Conservation (phyloP, 495 filamentous ascomycete species). For the Hypoxylon cercidicola region DNA sequence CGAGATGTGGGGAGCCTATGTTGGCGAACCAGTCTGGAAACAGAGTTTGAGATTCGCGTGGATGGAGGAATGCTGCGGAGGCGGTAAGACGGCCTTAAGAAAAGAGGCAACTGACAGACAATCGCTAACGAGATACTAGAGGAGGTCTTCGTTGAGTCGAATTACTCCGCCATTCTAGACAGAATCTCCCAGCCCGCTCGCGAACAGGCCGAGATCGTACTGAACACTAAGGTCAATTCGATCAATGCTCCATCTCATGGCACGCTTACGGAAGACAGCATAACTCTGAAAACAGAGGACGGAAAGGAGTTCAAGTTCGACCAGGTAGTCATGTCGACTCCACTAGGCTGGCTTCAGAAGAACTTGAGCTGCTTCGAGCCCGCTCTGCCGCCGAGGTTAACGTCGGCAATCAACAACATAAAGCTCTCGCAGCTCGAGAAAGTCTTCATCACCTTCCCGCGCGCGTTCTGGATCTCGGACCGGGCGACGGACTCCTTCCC, state of each 20-base stretch:
- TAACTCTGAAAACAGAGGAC: constrained; percentile 51
- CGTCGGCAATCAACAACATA: constrained; percentile 69
- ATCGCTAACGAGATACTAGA: constrained; percentile 39
- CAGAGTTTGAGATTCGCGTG: constrained; percentile 81
- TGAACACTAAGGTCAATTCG: constrained; percentile 60
- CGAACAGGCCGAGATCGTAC: constrained; percentile 63
- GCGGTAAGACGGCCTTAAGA: constrained; percentile 57
- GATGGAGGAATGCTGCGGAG: constrained; percentile 79
- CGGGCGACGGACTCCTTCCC: constrained; percentile 21
- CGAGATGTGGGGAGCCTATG: constrained; percentile 77
- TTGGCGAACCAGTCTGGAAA: constrained; percentile 70
- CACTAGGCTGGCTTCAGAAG: constrained; percentile 77
- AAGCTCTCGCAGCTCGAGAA: constrained; percentile 80
- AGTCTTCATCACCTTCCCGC: constrained; percentile 77
- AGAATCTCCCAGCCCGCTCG: constrained; percentile 64
- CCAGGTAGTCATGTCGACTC: constrained; percentile 75
- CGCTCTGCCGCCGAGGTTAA: constrained; percentile 63
- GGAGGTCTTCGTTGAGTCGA: constrained; percentile 79
- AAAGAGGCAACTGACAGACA: neutral
- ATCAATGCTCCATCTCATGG: constrained; percentile 48
- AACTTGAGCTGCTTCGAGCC: constrained; percentile 70
- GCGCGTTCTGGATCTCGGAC: constrained; percentile 51
- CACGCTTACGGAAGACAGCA: constrained; percentile 47
- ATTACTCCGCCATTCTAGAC: constrained; percentile 70
- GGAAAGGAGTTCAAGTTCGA: constrained; percentile 63